Conservation (phyloP, 768 basidiomycete species). For the Krasilnikovozyma curviuscula region DNA sequence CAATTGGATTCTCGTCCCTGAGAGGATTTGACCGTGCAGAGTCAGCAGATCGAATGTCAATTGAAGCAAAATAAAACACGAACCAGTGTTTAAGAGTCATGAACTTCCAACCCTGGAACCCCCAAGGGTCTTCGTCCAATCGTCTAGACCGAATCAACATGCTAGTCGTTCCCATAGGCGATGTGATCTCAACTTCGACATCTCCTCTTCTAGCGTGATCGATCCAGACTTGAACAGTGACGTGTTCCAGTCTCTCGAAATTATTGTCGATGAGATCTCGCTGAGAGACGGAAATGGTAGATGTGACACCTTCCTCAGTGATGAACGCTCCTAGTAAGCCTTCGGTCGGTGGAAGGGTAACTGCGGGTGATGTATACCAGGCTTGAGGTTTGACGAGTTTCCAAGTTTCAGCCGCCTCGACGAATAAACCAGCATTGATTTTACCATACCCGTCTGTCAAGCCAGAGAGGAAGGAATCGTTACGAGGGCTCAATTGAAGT, state of each 20-base stretch:
- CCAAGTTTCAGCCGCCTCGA: constrained; percentile 66
- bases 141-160: constrained; percentile 54
- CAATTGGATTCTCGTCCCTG: constrained; percentile 84
- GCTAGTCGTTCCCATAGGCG: constrained; percentile 69
- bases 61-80: constrained; percentile 17
- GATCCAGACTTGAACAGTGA: constrained; percentile 85
- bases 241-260: constrained; percentile 72
- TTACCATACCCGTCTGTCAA: constrained; percentile 57
- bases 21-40: not conserved
- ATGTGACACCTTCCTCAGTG: constrained; percentile 41
- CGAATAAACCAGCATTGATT: constrained; percentile 61
- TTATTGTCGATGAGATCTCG: constrained; percentile 52
- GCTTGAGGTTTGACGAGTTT: constrained; percentile 78
- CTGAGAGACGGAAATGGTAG: constrained; percentile 45
- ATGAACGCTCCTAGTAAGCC: constrained; percentile 30
- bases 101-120: constrained; percentile 92
- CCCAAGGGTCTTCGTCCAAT: constrained; percentile 43
- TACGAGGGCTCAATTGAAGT: not conserved
- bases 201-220: constrained; percentile 70
- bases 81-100: constrained; percentile 97
- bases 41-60: not conserved
- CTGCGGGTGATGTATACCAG: constrained; percentile 37
- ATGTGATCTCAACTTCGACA: constrained; percentile 71
- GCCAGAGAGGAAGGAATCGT: not conserved
- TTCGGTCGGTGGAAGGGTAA: constrained; percentile 25